Percentiles rank a stretch among this genome's conserved stretches.
Evolutionary conservation across 345 rosid species (phyloP).

Genomic region (Linum trigynum): DNA sequence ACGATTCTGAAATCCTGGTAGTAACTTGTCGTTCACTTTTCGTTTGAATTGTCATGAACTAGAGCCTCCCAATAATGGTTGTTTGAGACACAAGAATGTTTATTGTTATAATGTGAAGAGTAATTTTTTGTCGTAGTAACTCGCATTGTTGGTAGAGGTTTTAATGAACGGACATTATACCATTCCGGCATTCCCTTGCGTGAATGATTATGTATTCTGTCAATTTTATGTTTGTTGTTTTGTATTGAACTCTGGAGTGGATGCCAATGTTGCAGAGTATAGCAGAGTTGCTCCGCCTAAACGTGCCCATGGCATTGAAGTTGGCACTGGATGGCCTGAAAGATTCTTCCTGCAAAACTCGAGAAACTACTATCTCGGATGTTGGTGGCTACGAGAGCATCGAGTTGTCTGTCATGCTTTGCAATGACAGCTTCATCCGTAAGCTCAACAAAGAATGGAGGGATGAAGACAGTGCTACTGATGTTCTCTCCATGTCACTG

Average conservation of each 20-base stretch:
- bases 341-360: conserved; percentile 51
- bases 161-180: too few species aligned
- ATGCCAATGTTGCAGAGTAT: conserved; percentile 40
- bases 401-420: conserved; percentile 75
- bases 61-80: too few species aligned
- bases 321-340: conserved; percentile 56
- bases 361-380: conserved; percentile 59
- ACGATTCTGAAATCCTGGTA: conserved; percentile 71
- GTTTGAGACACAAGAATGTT: too few species aligned
- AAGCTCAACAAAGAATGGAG: conserved; percentile 95
- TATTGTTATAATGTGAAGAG: too few species aligned
- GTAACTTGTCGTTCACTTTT: too few species aligned
- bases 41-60: too few species aligned
- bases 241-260: background rate
- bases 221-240: background rate
- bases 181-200: too few species aligned
- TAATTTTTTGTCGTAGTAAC: too few species aligned
- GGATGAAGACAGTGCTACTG: conserved; percentile 85
- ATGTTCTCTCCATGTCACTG: conserved; percentile 92
- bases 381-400: conserved; percentile 61
- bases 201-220: background rate
- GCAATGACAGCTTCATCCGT: conserved; percentile 70
- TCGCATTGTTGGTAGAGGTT: too few species aligned
- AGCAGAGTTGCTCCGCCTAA: conserved; percentile 74
- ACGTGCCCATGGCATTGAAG: conserved; percentile 85